Conservation (phyloP, 73 alveolate species). For the Tetrahymena thermophila region DNA sequence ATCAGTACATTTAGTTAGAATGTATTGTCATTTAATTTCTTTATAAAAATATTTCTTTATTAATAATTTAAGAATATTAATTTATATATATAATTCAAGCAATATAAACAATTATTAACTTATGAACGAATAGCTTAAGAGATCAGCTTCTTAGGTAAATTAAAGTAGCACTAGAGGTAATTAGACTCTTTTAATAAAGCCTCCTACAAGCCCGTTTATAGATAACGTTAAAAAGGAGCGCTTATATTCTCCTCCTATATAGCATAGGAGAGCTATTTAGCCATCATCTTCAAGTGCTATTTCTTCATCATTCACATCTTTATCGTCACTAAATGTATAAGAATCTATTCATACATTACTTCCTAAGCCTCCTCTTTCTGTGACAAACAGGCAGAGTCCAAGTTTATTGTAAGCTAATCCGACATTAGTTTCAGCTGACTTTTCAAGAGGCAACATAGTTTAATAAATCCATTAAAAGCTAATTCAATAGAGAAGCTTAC, state of each 20-base stretch:
- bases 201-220: background rate
- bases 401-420: background rate
- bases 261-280: background rate
- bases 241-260: background rate
- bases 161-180: background rate
- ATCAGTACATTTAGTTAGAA: background rate
- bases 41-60: background rate
- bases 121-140: background rate
- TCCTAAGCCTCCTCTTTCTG: background rate
- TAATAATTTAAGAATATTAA: background rate
- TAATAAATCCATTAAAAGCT: background rate
- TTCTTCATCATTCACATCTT: background rate
- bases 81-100: background rate
- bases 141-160: background rate
- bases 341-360: background rate
- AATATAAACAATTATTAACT: background rate
- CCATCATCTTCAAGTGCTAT: background rate
- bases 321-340: background rate
- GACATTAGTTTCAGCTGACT: background rate
- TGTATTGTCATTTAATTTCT: background rate
- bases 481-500: background rate
- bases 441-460: background rate
- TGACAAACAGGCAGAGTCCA: background rate
- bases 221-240: background rate
- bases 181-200: background rate